Conservation (phyloP, 495 filamentous ascomycete species). For the Talaromyces borbonicus region DNA sequence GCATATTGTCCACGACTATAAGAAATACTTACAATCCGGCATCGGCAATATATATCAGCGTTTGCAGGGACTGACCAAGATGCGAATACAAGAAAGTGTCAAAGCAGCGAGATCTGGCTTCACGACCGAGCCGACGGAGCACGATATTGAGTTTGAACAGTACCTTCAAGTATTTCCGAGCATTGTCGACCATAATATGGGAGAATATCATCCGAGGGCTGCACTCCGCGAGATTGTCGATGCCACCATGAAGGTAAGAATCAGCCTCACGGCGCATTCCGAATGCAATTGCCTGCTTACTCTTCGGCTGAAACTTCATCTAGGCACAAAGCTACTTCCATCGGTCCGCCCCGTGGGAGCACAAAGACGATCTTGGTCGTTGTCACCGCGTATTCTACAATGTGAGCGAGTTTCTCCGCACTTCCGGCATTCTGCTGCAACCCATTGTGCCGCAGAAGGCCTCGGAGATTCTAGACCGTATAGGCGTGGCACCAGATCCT, state of each 20-base stretch:
- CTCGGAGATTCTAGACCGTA: slow-evolving; percentile 58
- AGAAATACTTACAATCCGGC: slow-evolving; percentile 59
- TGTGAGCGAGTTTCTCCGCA: slow-evolving; percentile 66
- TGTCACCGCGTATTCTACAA: slow-evolving; percentile 53
- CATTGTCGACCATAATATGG: slow-evolving; percentile 48
- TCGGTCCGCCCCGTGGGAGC: slow-evolving; percentile 47
- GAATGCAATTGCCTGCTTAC: background rate
- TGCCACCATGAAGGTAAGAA: slow-evolving; percentile 17
- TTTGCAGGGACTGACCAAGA: slow-evolving; percentile 54
- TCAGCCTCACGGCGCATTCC: background rate
- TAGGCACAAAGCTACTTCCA: slow-evolving; percentile 68
- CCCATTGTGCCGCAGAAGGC: slow-evolving; percentile 85
- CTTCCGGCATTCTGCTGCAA: slow-evolving; percentile 76
- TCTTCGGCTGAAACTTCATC: slow-evolving; percentile 6
- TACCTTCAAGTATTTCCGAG: slow-evolving; percentile 25
- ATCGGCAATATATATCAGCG: slow-evolving; percentile 73
- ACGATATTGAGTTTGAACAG: slow-evolving; percentile 23
- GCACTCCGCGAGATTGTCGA: slow-evolving; percentile 20
- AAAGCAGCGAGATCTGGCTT: slow-evolving; percentile 25
- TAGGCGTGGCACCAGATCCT: slow-evolving; percentile 49
- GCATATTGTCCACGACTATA: slow-evolving; percentile 65
- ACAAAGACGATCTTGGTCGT: slow-evolving; percentile 22
- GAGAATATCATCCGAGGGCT: slow-evolving; percentile 45
- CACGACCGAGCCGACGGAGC: slow-evolving; percentile 17
- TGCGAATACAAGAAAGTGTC: slow-evolving; percentile 50